Conservation (phyloP, 176 grass and related monocot species). For the Cenchrus purpureus region DNA sequence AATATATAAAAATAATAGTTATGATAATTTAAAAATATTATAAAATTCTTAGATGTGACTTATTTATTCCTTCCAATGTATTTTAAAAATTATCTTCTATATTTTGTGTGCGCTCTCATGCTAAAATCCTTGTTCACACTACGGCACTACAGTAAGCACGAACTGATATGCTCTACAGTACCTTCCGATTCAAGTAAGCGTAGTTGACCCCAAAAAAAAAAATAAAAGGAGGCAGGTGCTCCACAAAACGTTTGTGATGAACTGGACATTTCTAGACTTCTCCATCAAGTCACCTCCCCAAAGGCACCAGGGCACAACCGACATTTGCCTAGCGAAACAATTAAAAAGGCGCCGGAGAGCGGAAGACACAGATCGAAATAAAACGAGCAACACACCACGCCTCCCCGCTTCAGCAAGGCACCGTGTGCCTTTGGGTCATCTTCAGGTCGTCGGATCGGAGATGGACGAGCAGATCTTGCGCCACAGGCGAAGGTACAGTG, state of each 20-base stretch:
- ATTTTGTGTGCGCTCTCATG: too few species aligned
- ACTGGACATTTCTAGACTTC: slow-evolving; percentile 50
- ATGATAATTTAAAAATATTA: too few species aligned
- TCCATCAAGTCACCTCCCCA: slow-evolving; percentile 31
- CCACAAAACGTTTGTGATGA: slow-evolving; percentile 10
- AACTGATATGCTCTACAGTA: not conserved
- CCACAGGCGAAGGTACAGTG: too few species aligned
- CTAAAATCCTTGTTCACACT: not conserved
- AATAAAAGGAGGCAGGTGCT: not conserved
- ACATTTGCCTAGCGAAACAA: not conserved
- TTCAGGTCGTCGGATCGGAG: too few species aligned
- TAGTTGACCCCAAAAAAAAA: not conserved
- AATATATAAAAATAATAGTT: too few species aligned
- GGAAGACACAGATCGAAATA: not conserved
- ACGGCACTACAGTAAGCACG: not conserved
- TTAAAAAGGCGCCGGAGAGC: not conserved
- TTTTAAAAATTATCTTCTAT: too few species aligned
- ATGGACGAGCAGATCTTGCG: too few species aligned
- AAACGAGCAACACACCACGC: not conserved
- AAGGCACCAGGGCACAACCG: slow-evolving; percentile 18
- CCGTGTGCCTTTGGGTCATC: too few species aligned
- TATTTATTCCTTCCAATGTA: too few species aligned
- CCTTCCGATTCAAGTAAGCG: slow-evolving; percentile 40
- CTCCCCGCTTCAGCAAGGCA: not conserved
- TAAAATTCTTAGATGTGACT: too few species aligned